A percentile compares a stretch with the other conserved stretches of the same genome.
Evolutionary conservation across 495 filamentous ascomycete genomes (phyloP).

Genomic region (Penicillium pulvis): DNA sequence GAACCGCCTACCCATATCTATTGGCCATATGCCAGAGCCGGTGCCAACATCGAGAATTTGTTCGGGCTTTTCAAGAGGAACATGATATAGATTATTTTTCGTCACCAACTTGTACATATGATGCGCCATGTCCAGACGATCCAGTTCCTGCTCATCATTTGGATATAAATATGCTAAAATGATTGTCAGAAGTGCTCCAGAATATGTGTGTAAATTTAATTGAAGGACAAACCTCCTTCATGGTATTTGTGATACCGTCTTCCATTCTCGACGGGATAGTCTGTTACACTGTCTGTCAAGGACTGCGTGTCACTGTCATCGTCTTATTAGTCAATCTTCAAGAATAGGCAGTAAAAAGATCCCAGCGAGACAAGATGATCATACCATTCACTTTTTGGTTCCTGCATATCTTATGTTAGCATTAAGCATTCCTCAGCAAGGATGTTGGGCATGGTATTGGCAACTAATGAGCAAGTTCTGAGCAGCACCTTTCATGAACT

Average conservation of each 20-base stretch:
- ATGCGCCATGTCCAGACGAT: constrained; percentile 62
- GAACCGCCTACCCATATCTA: constrained; percentile 55
- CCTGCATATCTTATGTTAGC: constrained; percentile 31
- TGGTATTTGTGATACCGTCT: constrained; percentile 59
- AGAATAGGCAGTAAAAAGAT: not conserved
- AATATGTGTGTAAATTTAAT: not conserved
- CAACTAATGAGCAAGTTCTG: not conserved
- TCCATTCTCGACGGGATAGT: constrained; percentile 58
- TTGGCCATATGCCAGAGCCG: constrained; percentile 74
- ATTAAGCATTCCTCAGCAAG: not conserved
- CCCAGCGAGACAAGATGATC: not conserved
- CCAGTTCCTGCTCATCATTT: constrained; percentile 58
- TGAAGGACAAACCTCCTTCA: constrained; percentile 52
- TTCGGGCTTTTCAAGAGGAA: constrained; percentile 57
- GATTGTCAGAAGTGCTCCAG: not conserved
- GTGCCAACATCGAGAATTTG: constrained; percentile 68
- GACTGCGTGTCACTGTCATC: constrained; percentile 49
- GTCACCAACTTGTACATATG: constrained; percentile 59
- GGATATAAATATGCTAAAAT: constrained; percentile 53
- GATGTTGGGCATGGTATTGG: not conserved
- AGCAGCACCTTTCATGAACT: not conserved
- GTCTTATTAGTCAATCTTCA: constrained; percentile 3
- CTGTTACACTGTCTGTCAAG: constrained; percentile 50
- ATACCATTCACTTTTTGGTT: constrained; percentile 28
- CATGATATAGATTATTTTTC: constrained; percentile 55